Conservation (phyloP, 108 stramenopile species). For the Nitzschia sp. region DNA sequence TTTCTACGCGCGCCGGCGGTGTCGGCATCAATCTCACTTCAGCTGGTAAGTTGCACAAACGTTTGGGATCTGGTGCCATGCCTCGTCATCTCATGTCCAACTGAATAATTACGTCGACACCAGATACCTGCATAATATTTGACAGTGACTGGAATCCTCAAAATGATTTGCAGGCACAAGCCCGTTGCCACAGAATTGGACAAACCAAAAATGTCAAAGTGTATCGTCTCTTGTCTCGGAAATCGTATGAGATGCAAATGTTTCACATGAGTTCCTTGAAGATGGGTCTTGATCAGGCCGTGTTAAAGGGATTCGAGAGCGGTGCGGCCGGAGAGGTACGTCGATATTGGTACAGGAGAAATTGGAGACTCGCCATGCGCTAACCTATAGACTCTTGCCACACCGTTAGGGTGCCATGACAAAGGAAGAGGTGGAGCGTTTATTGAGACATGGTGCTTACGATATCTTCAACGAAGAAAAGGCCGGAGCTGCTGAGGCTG, state of each 20-base stretch:
- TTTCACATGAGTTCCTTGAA: slow-evolving; percentile 96
- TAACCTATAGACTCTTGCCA: too few species aligned
- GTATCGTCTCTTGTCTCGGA: slow-evolving; percentile 94
- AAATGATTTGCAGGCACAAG: slow-evolving; percentile 95
- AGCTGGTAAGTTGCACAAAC: slow-evolving; percentile 47
- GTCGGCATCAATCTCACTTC: slow-evolving; percentile 97
- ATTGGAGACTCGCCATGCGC: too few species aligned
- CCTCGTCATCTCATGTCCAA: background rate
- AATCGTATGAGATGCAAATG: slow-evolving; percentile 99
- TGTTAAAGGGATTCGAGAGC: slow-evolving; percentile 89
- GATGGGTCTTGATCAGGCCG: slow-evolving; percentile 98
- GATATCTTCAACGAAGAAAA: slow-evolving; percentile 90
- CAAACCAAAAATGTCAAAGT: slow-evolving; percentile 90
- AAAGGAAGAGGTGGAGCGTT: slow-evolving; percentile 80
- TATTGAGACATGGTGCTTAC: slow-evolving; percentile 89
- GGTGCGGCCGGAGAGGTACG: slow-evolving; percentile 52
- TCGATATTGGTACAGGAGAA: too few species aligned
- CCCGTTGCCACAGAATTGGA: slow-evolving; percentile 98
- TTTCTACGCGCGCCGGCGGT: slow-evolving; percentile 96
- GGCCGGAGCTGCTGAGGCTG: slow-evolving; percentile 73
- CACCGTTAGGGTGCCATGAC: slow-evolving; percentile 65
- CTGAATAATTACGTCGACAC: slow-evolving; percentile 37
- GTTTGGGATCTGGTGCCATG: background rate
- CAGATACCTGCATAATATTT: slow-evolving; percentile 85
- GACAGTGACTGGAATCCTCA: slow-evolving; percentile 98